phyloP scores from a whole-genome alignment of 2,329 filamentous ascomycete genomes.

The Penicillium sp. region DNA sequence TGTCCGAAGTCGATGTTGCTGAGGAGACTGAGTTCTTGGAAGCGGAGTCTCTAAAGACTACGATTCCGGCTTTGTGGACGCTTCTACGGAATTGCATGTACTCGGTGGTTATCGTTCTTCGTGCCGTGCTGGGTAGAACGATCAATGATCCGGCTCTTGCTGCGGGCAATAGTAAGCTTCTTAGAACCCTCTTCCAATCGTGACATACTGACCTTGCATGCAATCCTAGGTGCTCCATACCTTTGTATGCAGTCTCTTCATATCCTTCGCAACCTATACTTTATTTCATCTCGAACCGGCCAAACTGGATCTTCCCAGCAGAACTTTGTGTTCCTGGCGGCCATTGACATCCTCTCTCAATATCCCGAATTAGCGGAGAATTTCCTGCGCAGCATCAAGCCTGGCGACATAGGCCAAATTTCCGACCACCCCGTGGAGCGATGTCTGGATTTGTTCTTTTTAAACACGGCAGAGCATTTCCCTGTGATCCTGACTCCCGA shows the following conservation, averaged over 20 bases:
- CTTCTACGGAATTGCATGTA: slow-evolving; percentile 76
- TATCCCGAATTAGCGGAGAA: slow-evolving; percentile 67
- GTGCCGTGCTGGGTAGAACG: slow-evolving; percentile 70
- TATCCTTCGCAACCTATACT: slow-evolving; percentile 76
- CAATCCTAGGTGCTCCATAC: slow-evolving; percentile 58
- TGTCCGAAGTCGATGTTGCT: slow-evolving; percentile 72
- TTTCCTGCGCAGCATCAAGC: slow-evolving; percentile 68
- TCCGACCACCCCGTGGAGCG: slow-evolving; percentile 69
- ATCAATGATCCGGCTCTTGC: slow-evolving; percentile 61
- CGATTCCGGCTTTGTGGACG: slow-evolving; percentile 74
- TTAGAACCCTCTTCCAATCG: neutral
- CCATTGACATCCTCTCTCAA: slow-evolving; percentile 78
- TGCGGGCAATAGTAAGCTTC: slow-evolving; percentile 52
- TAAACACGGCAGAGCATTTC: slow-evolving; percentile 84
- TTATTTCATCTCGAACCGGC: slow-evolving; percentile 75
- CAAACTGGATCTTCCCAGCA: slow-evolving; percentile 80
- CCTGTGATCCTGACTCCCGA: slow-evolving; percentile 68
- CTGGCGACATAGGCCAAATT: slow-evolving; percentile 58
- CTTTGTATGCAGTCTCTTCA: slow-evolving; percentile 73
- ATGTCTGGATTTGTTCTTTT: slow-evolving; percentile 81
- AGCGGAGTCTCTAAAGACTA: slow-evolving; percentile 66
- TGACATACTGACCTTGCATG: slow-evolving; percentile 14
- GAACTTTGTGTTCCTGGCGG: slow-evolving; percentile 78
- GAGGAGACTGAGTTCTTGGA: slow-evolving; percentile 68
- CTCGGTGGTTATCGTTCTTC: slow-evolving; percentile 72